Base-by-base conservation (phyloP, 768 basidiomycete species). In the Boletus bicolor region DNA sequence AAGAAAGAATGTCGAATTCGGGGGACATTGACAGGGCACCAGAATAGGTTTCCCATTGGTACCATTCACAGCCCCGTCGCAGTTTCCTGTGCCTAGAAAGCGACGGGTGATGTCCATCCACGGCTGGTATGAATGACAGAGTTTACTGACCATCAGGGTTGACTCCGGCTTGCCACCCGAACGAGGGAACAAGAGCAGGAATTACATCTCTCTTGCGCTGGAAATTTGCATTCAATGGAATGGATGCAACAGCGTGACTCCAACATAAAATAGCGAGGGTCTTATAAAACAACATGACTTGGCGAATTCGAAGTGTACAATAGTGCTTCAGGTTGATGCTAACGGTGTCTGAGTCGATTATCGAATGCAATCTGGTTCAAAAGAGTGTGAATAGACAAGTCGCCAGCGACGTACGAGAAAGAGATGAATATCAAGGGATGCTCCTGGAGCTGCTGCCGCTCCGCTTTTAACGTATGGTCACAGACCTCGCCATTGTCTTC, bases 11-110 rank as follows among this genome's bases (percentile, higher is more conserved):
- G 68, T 64, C 55, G 79, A 77, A 55, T 77, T 72, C 1, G 87
- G 87, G 34, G 86, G 86, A 69, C 86, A 89, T 35, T 71, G 62
- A 64, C 85, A 87, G 3, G 86, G 86, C 19, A 89, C 76, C 68
- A 81, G 79, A 62, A 87, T 76, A 9, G 79, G 76, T 30, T 76
- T 69, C 3, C 85, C 85, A 34, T 80, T 73, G 8, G 82, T 73
- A 24, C 82, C 83, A 4, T 77, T 77, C 36, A 83, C 77, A 1
- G 79, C 77, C 7, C 86, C 87, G 56, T 87, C 84, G 55, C 87
- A 87, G 58, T 87, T 80, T n/a, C 85, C 87, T 7, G 83, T 84
- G 15, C 87, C 75, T 71, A 47, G 39, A 43, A 51, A 21, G 14
- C 4, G 51, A 28, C 11, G 8, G 35, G 47, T 34, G 35, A 50